Evolutionary conservation across 768 basidiomycete genomes (phyloP).

Genomic region (Hericium coralloides): DNA sequence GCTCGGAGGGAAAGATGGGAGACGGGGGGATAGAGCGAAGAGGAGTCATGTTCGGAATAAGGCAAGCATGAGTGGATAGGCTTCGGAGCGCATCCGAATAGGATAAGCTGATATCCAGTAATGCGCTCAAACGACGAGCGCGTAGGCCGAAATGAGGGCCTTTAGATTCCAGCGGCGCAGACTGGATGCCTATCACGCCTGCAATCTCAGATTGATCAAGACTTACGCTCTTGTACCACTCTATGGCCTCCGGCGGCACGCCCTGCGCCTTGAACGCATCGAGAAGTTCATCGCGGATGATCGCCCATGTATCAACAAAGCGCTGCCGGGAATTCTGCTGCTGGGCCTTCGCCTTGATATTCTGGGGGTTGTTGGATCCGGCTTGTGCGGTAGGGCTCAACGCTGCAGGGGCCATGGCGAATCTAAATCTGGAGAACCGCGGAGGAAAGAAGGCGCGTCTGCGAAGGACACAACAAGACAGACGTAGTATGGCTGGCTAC

Average conservation of each 20-base stretch:
- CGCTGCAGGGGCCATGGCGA: neutral
- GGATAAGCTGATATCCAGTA: no score
- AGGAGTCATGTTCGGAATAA: neutral
- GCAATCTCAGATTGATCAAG: neutral
- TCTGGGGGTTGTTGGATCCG: neutral
- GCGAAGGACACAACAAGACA: no score
- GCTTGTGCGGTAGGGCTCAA: neutral
- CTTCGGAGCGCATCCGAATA: neutral
- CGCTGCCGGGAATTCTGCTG: neutral
- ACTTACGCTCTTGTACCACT: neutral
- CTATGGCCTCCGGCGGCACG: neutral
- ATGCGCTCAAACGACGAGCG: no score
- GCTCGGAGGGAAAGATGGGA: neutral
- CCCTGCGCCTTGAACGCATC: neutral
- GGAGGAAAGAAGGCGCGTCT: no score
- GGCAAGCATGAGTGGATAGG: neutral
- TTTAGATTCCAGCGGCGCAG: no score
- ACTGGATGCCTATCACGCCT: no score
- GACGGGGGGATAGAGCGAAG: neutral
- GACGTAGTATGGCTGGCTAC: no score
- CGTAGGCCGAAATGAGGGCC: no score
- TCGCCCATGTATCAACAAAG: neutral
- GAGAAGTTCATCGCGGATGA: neutral
- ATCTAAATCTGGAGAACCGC: neutral
- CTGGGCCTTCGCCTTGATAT: neutral